Percentiles rank a stretch among this genome's conserved stretches.
phyloP scores from a whole-genome alignment of 768 basidiomycete genomes.

The Podaxis sp. region DNA sequence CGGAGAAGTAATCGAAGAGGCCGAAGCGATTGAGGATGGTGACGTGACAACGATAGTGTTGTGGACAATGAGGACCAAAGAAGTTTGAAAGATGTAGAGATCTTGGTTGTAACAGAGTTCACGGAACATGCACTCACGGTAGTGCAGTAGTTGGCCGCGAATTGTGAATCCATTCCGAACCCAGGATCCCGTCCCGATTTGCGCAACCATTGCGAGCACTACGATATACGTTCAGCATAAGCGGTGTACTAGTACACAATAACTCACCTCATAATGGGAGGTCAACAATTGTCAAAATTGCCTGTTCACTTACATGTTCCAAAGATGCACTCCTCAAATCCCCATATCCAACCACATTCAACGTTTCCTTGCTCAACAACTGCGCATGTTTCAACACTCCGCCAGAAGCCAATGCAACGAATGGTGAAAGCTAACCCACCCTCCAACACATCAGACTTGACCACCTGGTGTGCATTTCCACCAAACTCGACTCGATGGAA shows the following conservation, averaged over 20 bases:
- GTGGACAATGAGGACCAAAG: constrained; percentile 77
- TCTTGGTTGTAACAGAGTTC: constrained; percentile 97
- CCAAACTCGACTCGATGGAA: constrained; percentile 74
- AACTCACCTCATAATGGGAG: constrained; percentile 82
- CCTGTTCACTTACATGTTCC: constrained; percentile 62
- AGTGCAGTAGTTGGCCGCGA: constrained; percentile 92
- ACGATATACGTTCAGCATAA: constrained; percentile 2
- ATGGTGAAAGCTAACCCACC: constrained; percentile 92
- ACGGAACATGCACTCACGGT: constrained; percentile 93
- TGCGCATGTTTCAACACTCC: constrained; percentile 86
- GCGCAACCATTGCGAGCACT: constrained; percentile 92
- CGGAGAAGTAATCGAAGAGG: constrained; percentile 77
- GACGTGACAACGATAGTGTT: constrained; percentile 79
- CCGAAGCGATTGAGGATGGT: constrained; percentile 90
- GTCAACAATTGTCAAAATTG: constrained; percentile 77
- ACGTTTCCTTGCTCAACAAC: constrained; percentile 53
- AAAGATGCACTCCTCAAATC: constrained; percentile 63
- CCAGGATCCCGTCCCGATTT: constrained; percentile 95
- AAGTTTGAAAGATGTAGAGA: constrained; percentile 84
- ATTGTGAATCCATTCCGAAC: constrained; percentile 97
- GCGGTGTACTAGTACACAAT: not conserved
- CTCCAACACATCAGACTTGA: constrained; percentile 77
- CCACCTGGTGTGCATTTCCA: constrained; percentile 54
- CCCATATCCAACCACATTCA: constrained; percentile 50
- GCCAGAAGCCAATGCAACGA: constrained; percentile 89